Evolutionary conservation across 441 rosid species (phyloP), one percentile per base, ranked within the genome.

Genomic region (Populus tomentosa): DNA sequence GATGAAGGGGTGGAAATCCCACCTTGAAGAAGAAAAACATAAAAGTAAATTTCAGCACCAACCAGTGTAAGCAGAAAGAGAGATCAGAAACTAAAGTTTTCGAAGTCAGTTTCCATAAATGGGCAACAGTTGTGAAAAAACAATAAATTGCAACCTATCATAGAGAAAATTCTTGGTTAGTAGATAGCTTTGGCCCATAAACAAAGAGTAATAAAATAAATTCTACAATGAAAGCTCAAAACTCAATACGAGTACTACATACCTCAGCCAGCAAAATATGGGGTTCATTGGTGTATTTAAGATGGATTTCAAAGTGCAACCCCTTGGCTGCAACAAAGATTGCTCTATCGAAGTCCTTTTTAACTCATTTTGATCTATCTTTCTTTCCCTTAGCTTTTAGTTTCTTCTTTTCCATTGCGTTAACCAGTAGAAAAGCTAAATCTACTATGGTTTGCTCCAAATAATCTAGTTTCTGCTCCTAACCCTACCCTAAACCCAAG

Each of bases 201-300:
- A 16, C 59, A 50, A 50, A 50, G 59, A 14, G 20, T 14, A 14
- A 1, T 50, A 50, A 50, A 50, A 30, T 50, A 50, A 0, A 50
- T 16, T 50, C 7, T 36, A 71, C 32, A 7, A 63, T 10, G 63
- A 59, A 62, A 69, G 66, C 40, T 33, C 35, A 30, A 50, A 28
- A 63, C 38, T 24, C 61, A 1, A 2, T 59, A 66, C 9, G 53
- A 30, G 33, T 66, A 72, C 73, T 66, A 72, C 73, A 50, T 88
- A 97, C 98, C 99, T 97, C 95, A 33, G 94, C 89, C 77, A 94
- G 92, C 71, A 97, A 87, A 67, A 92, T 82, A 79, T 93, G 95
- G 76, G 99, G 98, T 79, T 94, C 98, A 16, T 83, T 46, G 65
- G 78, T 72, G 79, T 92, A 93, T 85, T 77, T 89, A 75, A 97